Percentiles rank a stretch among this genome's conserved stretches.
These are phyloP conservation scores for Wickerhamiella australiensis DNA, from an alignment of 805 yeast genomes.

Conservation along the genomic window DNA sequence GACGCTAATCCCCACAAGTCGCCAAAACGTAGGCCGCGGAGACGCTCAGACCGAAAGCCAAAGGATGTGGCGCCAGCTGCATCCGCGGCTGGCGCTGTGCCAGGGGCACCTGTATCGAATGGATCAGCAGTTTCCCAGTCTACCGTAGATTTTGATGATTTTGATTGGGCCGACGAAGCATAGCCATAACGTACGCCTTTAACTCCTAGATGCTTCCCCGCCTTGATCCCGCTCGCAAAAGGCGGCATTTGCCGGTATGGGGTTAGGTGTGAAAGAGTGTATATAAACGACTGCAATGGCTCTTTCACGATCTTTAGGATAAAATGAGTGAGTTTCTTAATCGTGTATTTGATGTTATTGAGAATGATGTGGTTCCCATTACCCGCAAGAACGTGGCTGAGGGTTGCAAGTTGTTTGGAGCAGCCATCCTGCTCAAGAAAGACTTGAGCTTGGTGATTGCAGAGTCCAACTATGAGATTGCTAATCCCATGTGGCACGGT, in stretches of 20 bases:
- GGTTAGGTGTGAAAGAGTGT: background rate
- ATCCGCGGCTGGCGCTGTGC: background rate
- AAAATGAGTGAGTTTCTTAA: conserved; percentile 11
- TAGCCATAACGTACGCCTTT: too few relatives aligned
- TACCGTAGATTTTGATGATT: background rate
- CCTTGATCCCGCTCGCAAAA: background rate
- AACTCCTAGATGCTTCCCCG: too few relatives aligned
- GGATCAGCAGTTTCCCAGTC: background rate
- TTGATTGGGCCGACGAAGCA: conserved; percentile 10
- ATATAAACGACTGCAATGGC: background rate
- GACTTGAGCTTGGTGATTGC: conserved; percentile 18
- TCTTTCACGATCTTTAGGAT: conserved; percentile 29
- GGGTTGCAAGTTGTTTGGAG: conserved; percentile 20
- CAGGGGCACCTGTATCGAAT: background rate
- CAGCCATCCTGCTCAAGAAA: conserved; percentile 18
- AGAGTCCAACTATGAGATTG: conserved; percentile 17
- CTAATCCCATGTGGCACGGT: conserved; percentile 20
- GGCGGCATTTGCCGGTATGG: conserved; percentile 5
- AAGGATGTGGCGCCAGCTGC: background rate
- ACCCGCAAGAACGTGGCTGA: conserved; percentile 14
- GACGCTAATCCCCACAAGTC: background rate
- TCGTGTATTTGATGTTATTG: conserved; percentile 19
- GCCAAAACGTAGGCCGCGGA: background rate
- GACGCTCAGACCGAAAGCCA: background rate
- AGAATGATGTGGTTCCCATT: conserved; percentile 16